A percentile compares a stretch with the other conserved stretches of the same genome.
phyloP scores from a whole-genome alignment of 805 yeast genomes.

The Blastobotrys peoriensis region DNA sequence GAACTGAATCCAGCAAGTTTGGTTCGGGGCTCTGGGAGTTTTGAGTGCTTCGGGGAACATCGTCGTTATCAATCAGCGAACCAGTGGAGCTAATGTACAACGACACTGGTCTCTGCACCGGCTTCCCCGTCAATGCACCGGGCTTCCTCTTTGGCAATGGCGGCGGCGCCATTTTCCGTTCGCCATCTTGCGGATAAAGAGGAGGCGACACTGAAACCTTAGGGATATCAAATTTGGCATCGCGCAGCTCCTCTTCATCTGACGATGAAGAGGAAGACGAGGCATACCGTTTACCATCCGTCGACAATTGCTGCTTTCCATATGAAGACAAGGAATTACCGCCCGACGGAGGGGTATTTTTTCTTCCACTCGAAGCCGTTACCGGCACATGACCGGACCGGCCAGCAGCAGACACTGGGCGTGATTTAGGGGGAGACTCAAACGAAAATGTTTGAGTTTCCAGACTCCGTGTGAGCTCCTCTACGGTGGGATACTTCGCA shows the following conservation, averaged over 20 bases:
- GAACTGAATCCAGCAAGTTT: conserved; percentile 9
- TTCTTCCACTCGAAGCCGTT: conserved; percentile 1
- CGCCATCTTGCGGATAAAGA: not conserved
- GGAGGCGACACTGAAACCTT: not conserved
- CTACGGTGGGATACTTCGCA: conserved; percentile 30
- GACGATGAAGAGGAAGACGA: not conserved
- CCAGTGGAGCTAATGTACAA: conserved; percentile 7
- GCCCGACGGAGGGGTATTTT: not conserved
- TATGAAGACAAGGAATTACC: not conserved
- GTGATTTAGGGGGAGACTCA: conserved; percentile 6
- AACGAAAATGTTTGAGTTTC: conserved; percentile 15
- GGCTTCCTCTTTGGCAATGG: conserved; percentile 2
- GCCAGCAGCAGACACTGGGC: conserved; percentile 8
- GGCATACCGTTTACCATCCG: not conserved
- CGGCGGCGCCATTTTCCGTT: conserved; percentile 1
- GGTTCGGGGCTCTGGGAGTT: not conserved
- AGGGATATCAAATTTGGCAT: not conserved
- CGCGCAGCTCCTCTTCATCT: not conserved
- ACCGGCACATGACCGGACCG: not conserved
- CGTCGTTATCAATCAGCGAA: conserved; percentile 1
- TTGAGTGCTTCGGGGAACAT: not conserved
- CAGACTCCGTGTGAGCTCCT: conserved; percentile 24
- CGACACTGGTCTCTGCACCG: conserved; percentile 1
- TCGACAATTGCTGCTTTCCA: not conserved
- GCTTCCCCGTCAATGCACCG: not conserved